These are phyloP conservation scores for Dryadomyces quercus-mongolicae DNA, from an alignment of 2,329 filamentous ascomycete genomes.

Conservation along the genomic window DNA sequence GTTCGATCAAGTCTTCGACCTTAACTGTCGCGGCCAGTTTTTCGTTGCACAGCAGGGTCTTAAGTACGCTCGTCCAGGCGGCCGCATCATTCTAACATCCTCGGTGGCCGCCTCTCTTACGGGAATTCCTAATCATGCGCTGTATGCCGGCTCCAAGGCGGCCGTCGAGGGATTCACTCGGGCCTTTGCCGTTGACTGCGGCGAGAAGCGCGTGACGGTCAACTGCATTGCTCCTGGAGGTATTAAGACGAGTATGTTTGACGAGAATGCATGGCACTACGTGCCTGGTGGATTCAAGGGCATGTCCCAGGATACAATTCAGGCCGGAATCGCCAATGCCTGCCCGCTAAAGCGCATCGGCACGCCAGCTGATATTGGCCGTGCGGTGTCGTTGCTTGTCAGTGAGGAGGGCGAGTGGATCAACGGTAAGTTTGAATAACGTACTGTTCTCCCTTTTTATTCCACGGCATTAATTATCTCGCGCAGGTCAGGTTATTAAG, in stretches of 20 bases:
- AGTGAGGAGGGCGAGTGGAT: conserved; percentile 52
- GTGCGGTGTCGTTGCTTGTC: conserved; percentile 42
- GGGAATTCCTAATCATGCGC: conserved; percentile 55
- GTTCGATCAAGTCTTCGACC: conserved; percentile 59
- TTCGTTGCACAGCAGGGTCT: conserved; percentile 67
- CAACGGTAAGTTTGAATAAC: conserved; percentile 34
- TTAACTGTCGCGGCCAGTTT: conserved; percentile 62
- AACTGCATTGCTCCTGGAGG: conserved; percentile 63
- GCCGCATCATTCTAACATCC: conserved; percentile 60
- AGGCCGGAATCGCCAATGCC: conserved; percentile 39
- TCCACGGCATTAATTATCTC: conserved; percentile 1
- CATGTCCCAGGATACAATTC: conserved; percentile 40
- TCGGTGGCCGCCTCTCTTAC: conserved; percentile 56
- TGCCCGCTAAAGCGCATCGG: conserved; percentile 49
- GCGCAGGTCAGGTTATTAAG: conserved; percentile 26
- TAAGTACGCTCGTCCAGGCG: conserved; percentile 56
- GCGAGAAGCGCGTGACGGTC: conserved; percentile 54
- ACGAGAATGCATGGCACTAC: conserved; percentile 56
- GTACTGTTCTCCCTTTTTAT: conserved; percentile 3
- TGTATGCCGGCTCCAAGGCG: conserved; percentile 62
- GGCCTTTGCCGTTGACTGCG: conserved; percentile 60
- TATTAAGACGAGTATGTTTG: conserved; percentile 69
- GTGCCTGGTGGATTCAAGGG: conserved; percentile 42
- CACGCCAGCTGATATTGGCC: conserved; percentile 44
- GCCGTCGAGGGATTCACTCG: conserved; percentile 63